Evolutionary conservation across 2,329 filamentous ascomycete genomes (phyloP), one percentile per base, ranked within the genome.

Genomic region (Botrytis fabae): DNA sequence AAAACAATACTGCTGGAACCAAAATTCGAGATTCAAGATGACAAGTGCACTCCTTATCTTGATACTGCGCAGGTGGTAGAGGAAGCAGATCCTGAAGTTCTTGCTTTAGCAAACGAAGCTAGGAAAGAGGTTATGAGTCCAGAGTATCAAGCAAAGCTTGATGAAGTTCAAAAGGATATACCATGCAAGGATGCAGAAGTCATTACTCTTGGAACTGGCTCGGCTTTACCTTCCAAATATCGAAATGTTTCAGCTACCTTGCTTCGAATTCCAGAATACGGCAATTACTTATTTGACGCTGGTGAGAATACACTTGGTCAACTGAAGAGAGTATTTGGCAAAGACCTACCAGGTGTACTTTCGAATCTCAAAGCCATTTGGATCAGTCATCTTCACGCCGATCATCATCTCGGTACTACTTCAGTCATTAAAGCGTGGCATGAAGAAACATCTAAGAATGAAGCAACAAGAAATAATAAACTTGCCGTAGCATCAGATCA

Each of bases 341-440:
- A 89, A 7, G 87, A 93, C 76, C 84, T 95, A 5, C 85, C 85
- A 42, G 85, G 90, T n/a, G 86, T 97, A 20, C 84, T 99, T n/a
- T 87, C 85, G 74, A 90, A 97, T 75, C 85, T 99, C 61, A 91
- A 91, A 71, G 89, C 90, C 77, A 91, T 99, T 75, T 97, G 94
- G 90, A 96, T 99, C 82, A 97, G 93, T 81, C 96, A 99, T 83
- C 85, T 97, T 75, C 96, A 99, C 82, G 96, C 96, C 7, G 96
- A 99, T 83, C 96, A 99, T 82, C 96, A 98, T 80, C 87, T 99
- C 32, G 96, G 96, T 42, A 93, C 90, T 1, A 86, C 89, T n/a
- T 88, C 90, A 9, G 85, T 98, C n/a, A 89, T 98, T 79, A 91
- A 89, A 78, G 93, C 92, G 9, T 97, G 94, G 93, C 90, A 93